Evolutionary conservation across 192 early-diverging fungal genomes (phyloP), one percentile per base, ranked within the genome.

Genomic region (Piromyces finnis): DNA sequence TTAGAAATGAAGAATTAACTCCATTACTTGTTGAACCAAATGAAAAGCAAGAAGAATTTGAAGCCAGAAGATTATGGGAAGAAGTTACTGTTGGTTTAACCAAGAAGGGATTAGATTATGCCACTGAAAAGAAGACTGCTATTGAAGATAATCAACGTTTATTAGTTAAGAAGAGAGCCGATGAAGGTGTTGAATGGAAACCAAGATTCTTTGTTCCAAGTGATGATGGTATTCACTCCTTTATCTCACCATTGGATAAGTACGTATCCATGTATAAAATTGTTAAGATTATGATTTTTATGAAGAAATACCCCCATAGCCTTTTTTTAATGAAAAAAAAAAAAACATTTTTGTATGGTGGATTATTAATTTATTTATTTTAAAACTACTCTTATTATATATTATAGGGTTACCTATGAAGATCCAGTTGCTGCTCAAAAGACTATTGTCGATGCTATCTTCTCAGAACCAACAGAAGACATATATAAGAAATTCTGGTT

Each of bases 21-120:
- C 89, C 89, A n/a, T 95, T 94, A 84, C 87, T 88, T 68, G 89
- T 95, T 1, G 86, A 86, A 0, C 87, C 91, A 13, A 90, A 91
- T 29, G 86, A 84, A 0, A 88, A 92, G 51, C 94, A 95, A 85
- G 93, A 94, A 79, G 82, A 86, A 29, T 93, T 93, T 82, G 96
- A 98, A 87, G 94, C 94, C 28, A 87, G 94, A 77, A 88, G 88
- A 18, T 82, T 94, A 80, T 95, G 94, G 94, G 87, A 86, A 79
- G 83, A 92, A 68, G 88, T 95, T 16, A 95, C 94, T 41, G 87
- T 84, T 35, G 93, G 92, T 14, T 85, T 95, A 30, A 84, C 80
- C 36, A 86, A 86, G 13, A 88, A 86, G 80, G 88, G 94, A 80
- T 83, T 93, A 84, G 89, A 93, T 29, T 79, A 86, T 18, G 94